Conservation (phyloP, 2,329 filamentous ascomycete genomes). For the Aspergillus phoenicis region DNA sequence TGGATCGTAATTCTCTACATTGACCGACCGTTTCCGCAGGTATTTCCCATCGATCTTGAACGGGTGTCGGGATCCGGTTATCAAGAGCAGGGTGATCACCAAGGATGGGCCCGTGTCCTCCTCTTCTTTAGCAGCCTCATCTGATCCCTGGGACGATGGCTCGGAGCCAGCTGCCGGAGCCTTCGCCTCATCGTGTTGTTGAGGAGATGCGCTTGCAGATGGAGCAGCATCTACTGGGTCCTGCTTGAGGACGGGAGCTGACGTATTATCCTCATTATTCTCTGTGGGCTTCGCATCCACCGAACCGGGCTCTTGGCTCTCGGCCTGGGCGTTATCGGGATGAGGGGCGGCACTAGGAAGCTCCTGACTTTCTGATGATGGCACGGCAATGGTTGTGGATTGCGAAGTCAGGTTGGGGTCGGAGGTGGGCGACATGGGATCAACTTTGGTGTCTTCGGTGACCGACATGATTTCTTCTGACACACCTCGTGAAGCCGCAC, state of each 20-base stretch:
- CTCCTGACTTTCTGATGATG: constrained; percentile 16
- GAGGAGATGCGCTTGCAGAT: constrained; percentile 20
- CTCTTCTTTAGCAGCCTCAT: constrained; percentile 37
- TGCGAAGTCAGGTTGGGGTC: constrained; percentile 23
- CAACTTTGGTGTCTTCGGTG: constrained; percentile 18
- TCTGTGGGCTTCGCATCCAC: constrained; percentile 25
- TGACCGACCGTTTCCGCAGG: constrained; percentile 75
- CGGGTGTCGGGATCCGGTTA: constrained; percentile 79
- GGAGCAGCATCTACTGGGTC: constrained; percentile 16
- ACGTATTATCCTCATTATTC: constrained; percentile 26
- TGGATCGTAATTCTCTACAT: constrained; percentile 75
- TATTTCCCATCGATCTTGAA: constrained; percentile 90
- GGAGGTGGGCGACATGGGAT: constrained; percentile 21
- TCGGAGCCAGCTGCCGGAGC: constrained; percentile 20
- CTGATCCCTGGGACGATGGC: constrained; percentile 28
- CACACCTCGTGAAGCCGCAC: not conserved
- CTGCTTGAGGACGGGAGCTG: constrained; percentile 19
- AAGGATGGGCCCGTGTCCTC: constrained; percentile 42
- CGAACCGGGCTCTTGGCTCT: constrained; percentile 11
- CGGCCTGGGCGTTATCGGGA: constrained; percentile 16
- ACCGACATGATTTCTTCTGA: constrained; percentile 10
- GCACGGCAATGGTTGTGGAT: constrained; percentile 15
- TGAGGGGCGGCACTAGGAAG: constrained; percentile 14
- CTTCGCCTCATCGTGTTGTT: constrained; percentile 30
- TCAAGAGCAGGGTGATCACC: constrained; percentile 77